phyloP scores from a whole-genome alignment of 208 protist species.

The Crithidia brevicula region DNA sequence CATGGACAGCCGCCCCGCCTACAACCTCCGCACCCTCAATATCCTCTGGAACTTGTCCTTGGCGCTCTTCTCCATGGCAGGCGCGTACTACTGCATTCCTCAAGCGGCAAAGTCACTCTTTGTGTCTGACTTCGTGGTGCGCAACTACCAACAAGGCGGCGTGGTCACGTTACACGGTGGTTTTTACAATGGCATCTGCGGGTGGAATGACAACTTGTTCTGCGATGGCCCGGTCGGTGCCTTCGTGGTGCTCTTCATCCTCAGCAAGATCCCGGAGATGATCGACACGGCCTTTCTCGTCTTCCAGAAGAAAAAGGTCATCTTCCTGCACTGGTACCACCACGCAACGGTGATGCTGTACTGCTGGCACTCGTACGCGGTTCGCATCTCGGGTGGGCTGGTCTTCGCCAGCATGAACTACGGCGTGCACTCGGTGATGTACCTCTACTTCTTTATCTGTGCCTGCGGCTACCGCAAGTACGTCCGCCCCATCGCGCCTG shows the following conservation, averaged over 20 bases:
- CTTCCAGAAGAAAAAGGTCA: constrained; percentile 82
- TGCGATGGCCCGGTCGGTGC: constrained; percentile 66
- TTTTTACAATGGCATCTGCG: constrained; percentile 64
- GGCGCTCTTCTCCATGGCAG: constrained; percentile 71
- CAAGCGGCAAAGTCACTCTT: constrained; percentile 38
- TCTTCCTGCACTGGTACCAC: constrained; percentile 94
- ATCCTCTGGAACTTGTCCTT: constrained; percentile 84
- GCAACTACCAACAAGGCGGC: constrained; percentile 18
- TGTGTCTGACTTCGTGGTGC: constrained; percentile 16
- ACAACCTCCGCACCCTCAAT: constrained; percentile 53
- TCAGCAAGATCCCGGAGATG: constrained; percentile 91
- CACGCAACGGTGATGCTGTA: constrained; percentile 93
- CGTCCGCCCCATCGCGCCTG: constrained; percentile 74
- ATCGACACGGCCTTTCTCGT: constrained; percentile 88
- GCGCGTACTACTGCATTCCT: constrained; percentile 63
- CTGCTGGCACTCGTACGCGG: constrained; percentile 87
- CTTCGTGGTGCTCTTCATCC: constrained; percentile 74
- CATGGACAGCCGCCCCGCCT: constrained; percentile 71
- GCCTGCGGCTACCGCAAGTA: constrained; percentile 57
- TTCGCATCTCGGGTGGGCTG: constrained; percentile 56
- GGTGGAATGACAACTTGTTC: constrained; percentile 49
- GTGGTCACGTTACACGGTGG: constrained; percentile 26
- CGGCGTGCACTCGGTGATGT: constrained; percentile 95
- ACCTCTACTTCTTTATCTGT: constrained; percentile 93
- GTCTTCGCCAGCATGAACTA: constrained; percentile 95